Evolutionary conservation across 2,329 filamentous ascomycete genomes (phyloP).

Genomic region (Sclerotinia subarctica): DNA sequence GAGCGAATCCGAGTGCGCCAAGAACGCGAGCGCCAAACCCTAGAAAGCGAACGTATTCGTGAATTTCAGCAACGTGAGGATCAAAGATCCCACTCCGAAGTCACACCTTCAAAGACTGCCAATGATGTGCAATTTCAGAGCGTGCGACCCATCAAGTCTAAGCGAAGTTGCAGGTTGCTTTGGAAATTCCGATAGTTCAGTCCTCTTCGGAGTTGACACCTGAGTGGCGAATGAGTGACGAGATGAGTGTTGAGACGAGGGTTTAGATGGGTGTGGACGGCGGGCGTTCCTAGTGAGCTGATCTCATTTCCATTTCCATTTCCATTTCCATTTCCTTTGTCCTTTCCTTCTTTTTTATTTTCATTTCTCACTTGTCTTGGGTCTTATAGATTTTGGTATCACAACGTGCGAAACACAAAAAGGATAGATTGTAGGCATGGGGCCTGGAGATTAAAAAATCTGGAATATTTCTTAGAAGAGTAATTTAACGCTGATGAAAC

Average conservation of each 20-base stretch:
- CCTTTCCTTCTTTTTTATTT: too few species aligned
- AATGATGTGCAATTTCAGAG: conserved; percentile 4
- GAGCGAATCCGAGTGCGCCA: not conserved
- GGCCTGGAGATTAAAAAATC: not conserved
- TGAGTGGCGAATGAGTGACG: not conserved
- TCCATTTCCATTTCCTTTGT: too few species aligned
- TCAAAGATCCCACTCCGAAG: not conserved
- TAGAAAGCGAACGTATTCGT: not conserved
- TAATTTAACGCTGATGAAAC: not conserved
- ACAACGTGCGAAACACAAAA: not conserved
- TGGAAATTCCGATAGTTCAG: not conserved
- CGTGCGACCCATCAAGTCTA: not conserved
- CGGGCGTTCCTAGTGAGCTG: not conserved
- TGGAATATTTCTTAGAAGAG: not conserved
- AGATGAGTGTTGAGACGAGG: not conserved
- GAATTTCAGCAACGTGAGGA: not conserved
- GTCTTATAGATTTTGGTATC: too few species aligned
- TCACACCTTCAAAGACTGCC: not conserved
- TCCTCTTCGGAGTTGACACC: not conserved
- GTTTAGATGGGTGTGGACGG: not conserved
- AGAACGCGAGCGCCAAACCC: not conserved
- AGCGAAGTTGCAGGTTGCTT: not conserved
- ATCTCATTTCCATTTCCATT: not conserved
- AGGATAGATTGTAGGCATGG: not conserved
- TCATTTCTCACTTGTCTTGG: not conserved